Evolutionary conservation across 495 filamentous ascomycete genomes (phyloP), one percentile per base, ranked within the genome.

Genomic region (Daldinia concentrica): DNA sequence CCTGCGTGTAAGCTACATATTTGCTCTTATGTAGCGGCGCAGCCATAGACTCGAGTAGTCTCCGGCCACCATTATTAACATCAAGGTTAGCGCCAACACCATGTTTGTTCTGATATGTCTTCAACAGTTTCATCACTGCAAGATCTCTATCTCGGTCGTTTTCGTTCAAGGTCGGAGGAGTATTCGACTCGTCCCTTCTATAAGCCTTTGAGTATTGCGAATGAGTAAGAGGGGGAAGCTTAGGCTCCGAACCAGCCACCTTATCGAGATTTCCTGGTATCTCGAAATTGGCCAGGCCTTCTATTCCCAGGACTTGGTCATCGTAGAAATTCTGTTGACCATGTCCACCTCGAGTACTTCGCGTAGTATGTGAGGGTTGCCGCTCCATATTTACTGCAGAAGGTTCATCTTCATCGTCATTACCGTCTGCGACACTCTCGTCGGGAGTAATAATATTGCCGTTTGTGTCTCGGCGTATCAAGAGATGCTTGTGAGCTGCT

Each of bases 291-390:
- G 87, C 84, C 15, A 92, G 78, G 30, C 87, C 87, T 58, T 90
- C 88, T 64, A 92, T 81, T 39, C 89, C 85, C 51, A 82, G 76
- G 34, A 83, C 66, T 65, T 81, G 82, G 58, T 85, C 82, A 62
- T 85, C 83, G 43, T 83, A 81, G 45, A 90, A 83, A 54, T 86
- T 87, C n/a, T 80, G 80, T 56, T 80, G 79, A 48, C 82, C 84
- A 60, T 85, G 85, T 41, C 83, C 88, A 12, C 83, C 85, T 34
- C 90, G 86, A 4, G 89, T 92, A 56, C 90, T 92, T 12, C 91
- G 88, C 11, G 91, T 94, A 15, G 89, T 87, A 69, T 93, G 91
- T 41, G 90, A 92, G 30, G 87, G 86, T 17, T 90, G 89, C 4
- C 91, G 85, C 57, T 91, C 90, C 91, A 93, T 93, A 66, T 84